These are phyloP conservation scores for Claviceps quebecensis DNA, from an alignment of 2,329 filamentous ascomycete species.

Conservation along the genomic window DNA sequence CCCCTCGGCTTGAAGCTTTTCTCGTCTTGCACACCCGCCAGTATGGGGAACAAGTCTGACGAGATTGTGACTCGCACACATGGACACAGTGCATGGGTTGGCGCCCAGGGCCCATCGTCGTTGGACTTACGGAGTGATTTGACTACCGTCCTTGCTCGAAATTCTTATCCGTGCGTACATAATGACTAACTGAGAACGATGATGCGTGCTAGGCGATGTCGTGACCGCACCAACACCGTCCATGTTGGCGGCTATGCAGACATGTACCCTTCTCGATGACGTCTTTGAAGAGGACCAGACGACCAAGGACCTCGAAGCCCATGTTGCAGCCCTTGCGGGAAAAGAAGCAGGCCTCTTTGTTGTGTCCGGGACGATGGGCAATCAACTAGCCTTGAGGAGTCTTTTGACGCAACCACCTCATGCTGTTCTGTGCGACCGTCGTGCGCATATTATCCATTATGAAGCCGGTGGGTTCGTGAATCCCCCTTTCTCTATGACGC, in stretches of 20 bases:
- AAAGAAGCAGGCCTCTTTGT: constrained; percentile 72
- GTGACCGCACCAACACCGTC: constrained; percentile 61
- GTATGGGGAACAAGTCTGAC: not conserved
- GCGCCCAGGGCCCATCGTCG: constrained; percentile 8
- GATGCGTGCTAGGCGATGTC: constrained; percentile 27
- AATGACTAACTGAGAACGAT: not conserved
- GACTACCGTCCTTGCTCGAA: not conserved
- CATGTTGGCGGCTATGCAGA: constrained; percentile 69
- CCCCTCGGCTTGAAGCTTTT: not conserved
- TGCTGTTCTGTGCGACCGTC: constrained; percentile 62
- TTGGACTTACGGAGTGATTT: constrained; percentile 11
- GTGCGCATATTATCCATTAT: constrained; percentile 61
- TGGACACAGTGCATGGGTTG: constrained; percentile 9
- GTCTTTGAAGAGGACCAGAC: constrained; percentile 70
- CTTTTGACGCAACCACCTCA: constrained; percentile 71
- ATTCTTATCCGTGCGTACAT: not conserved
- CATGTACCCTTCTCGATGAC: constrained; percentile 68
- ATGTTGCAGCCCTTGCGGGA: constrained; percentile 57
- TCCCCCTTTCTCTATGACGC: not conserved
- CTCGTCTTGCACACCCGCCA: not conserved
- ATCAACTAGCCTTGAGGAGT: constrained; percentile 69
- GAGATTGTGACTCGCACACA: not conserved
- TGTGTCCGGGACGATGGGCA: constrained; percentile 86
- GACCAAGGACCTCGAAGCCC: constrained; percentile 60
- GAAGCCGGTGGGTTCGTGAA: constrained; percentile 44